Evolutionary conservation across 345 rosid genomes (phyloP).

Genomic region (Populus tremula): DNA sequence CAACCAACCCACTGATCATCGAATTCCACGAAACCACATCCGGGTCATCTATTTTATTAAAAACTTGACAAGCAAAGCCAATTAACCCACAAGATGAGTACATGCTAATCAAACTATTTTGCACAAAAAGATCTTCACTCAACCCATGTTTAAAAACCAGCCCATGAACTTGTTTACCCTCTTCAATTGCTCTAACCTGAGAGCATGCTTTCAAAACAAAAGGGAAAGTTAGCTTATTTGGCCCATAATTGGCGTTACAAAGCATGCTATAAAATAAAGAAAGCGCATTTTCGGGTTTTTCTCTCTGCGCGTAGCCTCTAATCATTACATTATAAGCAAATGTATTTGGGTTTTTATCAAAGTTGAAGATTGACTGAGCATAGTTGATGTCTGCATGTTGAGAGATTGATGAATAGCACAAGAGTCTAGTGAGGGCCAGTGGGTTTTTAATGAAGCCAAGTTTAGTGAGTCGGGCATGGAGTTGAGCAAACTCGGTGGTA

Average conservation of each 20-base stretch:
- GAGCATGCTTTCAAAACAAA: constrained; percentile 17
- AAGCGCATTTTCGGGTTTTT: constrained; percentile 5
- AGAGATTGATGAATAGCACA: constrained; percentile 20
- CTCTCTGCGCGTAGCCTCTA: constrained; percentile 18
- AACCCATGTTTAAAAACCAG: constrained; percentile 19
- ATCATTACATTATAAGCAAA: constrained; percentile 19
- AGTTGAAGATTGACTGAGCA: constrained; percentile 16
- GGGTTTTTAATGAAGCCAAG: constrained; percentile 4
- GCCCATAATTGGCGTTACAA: constrained; percentile 2
- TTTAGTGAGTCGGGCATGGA: constrained; percentile 10
- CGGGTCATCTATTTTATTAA: constrained; percentile 2
- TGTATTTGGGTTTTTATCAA: constrained; percentile 12
- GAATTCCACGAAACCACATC: constrained; percentile 21
- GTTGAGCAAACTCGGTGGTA: constrained; percentile 10
- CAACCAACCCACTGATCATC: constrained; percentile 6
- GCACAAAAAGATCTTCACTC: constrained; percentile 15
- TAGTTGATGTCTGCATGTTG: constrained; percentile 3
- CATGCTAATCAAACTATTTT: constrained; percentile 16
- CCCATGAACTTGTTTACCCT: constrained; percentile 18
- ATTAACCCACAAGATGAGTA: constrained; percentile 7
- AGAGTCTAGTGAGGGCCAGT: constrained; percentile 13
- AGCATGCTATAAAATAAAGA: constrained; percentile 14
- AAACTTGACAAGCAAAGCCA: constrained; percentile 7
- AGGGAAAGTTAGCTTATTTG: constrained; percentile 16
- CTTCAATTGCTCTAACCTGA: constrained; percentile 4